Evolutionary conservation across 495 filamentous ascomycete species (phyloP).

Genomic region (Annulohypoxylon moriforme): DNA sequence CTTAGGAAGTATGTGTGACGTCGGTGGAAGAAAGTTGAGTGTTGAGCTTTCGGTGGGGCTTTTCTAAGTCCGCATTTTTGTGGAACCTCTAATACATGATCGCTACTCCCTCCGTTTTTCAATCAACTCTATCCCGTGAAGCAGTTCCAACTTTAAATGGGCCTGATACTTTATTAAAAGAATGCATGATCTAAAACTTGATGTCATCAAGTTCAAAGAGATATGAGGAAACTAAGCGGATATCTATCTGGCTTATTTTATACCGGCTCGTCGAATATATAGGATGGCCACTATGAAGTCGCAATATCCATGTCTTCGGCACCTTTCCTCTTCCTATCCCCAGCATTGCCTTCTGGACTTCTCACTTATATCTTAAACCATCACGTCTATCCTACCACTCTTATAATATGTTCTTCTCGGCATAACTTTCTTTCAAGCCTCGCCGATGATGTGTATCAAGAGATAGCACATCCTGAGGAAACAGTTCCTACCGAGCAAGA

Average conservation of each 20-base stretch:
- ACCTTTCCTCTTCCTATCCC: conserved; percentile 60
- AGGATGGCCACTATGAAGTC: conserved; percentile 7
- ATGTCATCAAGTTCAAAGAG: neutral
- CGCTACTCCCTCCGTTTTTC: neutral
- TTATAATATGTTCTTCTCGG: conserved; percentile 77
- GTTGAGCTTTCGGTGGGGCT: conserved; percentile 32
- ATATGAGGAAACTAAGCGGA: neutral
- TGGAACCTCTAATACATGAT: conserved; percentile 5
- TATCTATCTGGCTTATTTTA: neutral
- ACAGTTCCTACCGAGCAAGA: neutral
- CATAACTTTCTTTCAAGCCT: conserved; percentile 68
- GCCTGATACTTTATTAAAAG: neutral
- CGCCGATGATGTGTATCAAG: conserved; percentile 46
- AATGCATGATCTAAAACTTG: neutral
- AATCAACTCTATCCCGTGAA: neutral
- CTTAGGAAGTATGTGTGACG: conserved; percentile 52
- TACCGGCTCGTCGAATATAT: neutral
- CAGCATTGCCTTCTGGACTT: conserved; percentile 67
- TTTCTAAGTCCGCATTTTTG: conserved; percentile 13
- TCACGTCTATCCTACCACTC: conserved; percentile 64
- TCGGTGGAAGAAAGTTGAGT: conserved; percentile 40
- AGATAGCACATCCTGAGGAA: conserved; percentile 1
- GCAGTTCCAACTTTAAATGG: neutral
- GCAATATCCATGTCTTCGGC: conserved; percentile 37
- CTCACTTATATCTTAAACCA: conserved; percentile 70